These are phyloP conservation scores for Erythrobasidium hasegawianum DNA, from an alignment of 1,284 basidiomycete species.

Conservation along the genomic window DNA sequence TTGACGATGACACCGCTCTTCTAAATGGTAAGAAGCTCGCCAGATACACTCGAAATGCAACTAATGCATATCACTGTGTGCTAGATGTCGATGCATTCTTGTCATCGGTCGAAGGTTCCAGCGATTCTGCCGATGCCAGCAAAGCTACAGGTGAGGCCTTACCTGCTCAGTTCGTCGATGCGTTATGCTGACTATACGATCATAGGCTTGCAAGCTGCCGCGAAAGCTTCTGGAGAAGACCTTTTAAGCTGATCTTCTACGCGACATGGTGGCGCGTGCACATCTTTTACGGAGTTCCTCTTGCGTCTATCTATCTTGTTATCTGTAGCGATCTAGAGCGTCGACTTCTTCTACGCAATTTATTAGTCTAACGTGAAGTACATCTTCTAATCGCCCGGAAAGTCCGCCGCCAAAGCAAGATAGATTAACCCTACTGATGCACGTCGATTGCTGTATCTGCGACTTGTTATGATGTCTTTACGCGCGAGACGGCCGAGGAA, in stretches of 20 bases:
- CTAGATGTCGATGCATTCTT: slow-evolving; percentile 32
- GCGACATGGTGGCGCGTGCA: neutral
- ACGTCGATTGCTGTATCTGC: too few species aligned
- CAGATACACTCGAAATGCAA: neutral
- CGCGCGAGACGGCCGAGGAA: too few species aligned
- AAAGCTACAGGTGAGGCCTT: slow-evolving; percentile 22
- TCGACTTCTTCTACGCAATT: neutral
- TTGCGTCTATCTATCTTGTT: too few species aligned
- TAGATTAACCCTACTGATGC: too few species aligned
- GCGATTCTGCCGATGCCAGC: slow-evolving; percentile 1
- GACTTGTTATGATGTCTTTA: too few species aligned
- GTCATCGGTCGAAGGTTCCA: slow-evolving; percentile 26
- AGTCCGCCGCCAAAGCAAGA: too few species aligned
- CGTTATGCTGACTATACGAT: neutral
- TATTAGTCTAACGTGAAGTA: neutral
- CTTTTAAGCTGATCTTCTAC: slow-evolving; percentile 6
- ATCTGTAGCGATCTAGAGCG: neutral
- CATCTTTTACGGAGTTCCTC: too few species aligned
- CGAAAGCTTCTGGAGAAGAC: slow-evolving; percentile 18
- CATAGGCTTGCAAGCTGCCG: slow-evolving; percentile 12
- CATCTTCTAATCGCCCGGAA: too few species aligned
- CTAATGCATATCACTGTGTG: neutral
- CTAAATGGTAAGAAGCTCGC: slow-evolving; percentile 18
- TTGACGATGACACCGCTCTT: slow-evolving; percentile 27
- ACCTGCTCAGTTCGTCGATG: neutral